Base-by-base conservation (phyloP, 2,329 filamentous ascomycete genomes). In the Fusarium nisikadoi region DNA sequence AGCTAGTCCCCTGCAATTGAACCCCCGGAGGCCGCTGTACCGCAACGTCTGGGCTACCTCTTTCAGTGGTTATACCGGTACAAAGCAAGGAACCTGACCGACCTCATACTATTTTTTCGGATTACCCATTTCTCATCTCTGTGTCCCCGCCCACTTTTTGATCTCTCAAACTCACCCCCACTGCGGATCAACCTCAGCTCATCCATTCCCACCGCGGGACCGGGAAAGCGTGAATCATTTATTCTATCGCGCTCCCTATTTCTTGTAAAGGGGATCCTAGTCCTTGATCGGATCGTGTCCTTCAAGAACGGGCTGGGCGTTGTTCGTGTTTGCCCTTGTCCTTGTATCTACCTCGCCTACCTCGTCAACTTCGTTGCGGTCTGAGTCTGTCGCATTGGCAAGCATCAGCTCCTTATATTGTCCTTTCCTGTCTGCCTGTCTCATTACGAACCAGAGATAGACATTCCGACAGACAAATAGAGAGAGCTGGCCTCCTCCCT, bases 401-500 rank as follows among this genome's bases (percentile, higher is more conserved):
- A 53, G 45, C 45, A 63, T 55, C 25, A 60, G 46, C 56, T 68
- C 63, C 65, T 54, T 57, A 41, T 42, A 56, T 57, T 36, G 27
- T 41, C 31, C 52, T 53, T 38, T 59, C 55, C 23, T 29, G 27
- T 60, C 43, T 47, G 42, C 64, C 56, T 47, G 45, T 69, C 59
- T 63, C 62, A 29, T 65, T 42, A 52, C 73, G 53, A 38, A 13
- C 36, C 61, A 64, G 42, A 65, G 53, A 71, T 43, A 68, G 45
- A 42, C 50, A 36, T 39, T 35, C 23, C 16, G 27, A 49, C 57
- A 60, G 25, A 57, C 52, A 70, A 50, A 71, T 56, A 70, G 62
- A 72, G 74, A 69, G 74, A 76, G 74, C 74, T 74, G 74, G 74
- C 38, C 74, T 76, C 74, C 66, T 73, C 63, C 52, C 59, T 62